Base-by-base conservation (phyloP, 2,329 filamentous ascomycete species). In the Lasiodiplodia sp. region DNA sequence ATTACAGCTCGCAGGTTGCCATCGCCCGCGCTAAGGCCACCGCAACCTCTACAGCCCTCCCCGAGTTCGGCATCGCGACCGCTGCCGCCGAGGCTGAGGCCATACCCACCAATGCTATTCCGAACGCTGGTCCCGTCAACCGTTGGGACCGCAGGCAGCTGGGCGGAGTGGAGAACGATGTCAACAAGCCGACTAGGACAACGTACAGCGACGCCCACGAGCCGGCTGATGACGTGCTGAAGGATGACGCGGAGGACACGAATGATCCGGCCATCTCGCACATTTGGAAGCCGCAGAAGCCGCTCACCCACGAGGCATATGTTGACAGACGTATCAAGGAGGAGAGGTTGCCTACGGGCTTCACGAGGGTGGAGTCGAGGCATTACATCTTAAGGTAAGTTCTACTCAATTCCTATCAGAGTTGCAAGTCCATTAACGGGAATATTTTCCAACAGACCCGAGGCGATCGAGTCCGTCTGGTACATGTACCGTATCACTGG, bases 401-500 rank as follows among this genome's bases (percentile, higher is more conserved):
- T 25, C 10, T 23, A 28, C 51, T 28, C 64, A 11, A 51, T 40
- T 63, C 31, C 47, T 31, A 12, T 6, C 1, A 4, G 38, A 7
- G 11, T n/a, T 6, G 3, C 4, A 40, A 25, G 3, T 18, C 31
- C n/a, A 49, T 63, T 56, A 44, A 57, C 37, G 28, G 38, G n/a
- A 44, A 11, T 4, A 56, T 11, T 4, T 4, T 37, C 55, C 7
- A 21, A 47, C 60, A 74, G 80, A 8, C 92, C 92, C 23, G 92
- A 95, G 79, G 92, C 92, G 2, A 93, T 95, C 66, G 92, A 95
- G 81, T 91, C 89, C 16, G 87, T 96, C 4, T 95, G 93, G 78
- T 87, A 93, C 75, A 87, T 95, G 83, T 93, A 91, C 77, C 87
- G 91, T 68, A 83, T 92, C 69, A 93, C 91, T 0, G 91, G 91